phyloP scores from a whole-genome alignment of 192 early-diverging fungal genomes.

The Coemansia asiatica region DNA sequence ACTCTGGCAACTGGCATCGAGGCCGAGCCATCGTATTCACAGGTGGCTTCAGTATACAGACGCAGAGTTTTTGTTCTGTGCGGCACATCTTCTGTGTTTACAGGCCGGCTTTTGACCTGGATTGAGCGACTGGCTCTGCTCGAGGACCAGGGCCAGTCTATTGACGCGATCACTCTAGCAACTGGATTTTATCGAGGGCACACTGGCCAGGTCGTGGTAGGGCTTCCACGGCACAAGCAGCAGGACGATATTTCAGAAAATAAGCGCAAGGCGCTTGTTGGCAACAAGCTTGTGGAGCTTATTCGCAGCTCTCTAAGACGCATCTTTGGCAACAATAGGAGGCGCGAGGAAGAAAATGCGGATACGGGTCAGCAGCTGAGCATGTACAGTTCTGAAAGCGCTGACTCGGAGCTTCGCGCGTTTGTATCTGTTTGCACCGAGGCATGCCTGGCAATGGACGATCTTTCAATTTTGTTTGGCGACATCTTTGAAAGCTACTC shows the following conservation, averaged over 20 bases:
- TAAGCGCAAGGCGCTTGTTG: slow-evolving; percentile 27
- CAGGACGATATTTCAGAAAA: slow-evolving; percentile 17
- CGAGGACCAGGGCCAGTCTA: slow-evolving; percentile 27
- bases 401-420: slow-evolving; percentile 22
- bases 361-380: slow-evolving; percentile 3
- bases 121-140: slow-evolving; percentile 42
- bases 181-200: slow-evolving; percentile 39
- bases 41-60: slow-evolving; percentile 31
- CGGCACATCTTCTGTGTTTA: slow-evolving; percentile 28
- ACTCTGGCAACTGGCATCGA: slow-evolving; percentile 50
- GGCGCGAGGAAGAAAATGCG: background rate
- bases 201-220: slow-evolving; percentile 49
- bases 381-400: background rate
- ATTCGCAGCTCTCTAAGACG: slow-evolving; percentile 24
- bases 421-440: slow-evolving; percentile 33
- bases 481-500: slow-evolving; percentile 43
- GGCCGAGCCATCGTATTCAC: slow-evolving; percentile 51
- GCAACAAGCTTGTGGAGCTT: slow-evolving; percentile 30
- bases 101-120: slow-evolving; percentile 49
- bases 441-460: slow-evolving; percentile 36
- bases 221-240: slow-evolving; percentile 25
- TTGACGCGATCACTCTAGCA: slow-evolving; percentile 46
- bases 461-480: slow-evolving; percentile 28
- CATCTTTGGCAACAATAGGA: slow-evolving; percentile 13
- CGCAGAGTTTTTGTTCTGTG: slow-evolving; percentile 45